A percentile compares a stretch with the other conserved stretches of the same genome.
These are phyloP conservation scores for Curvularia sp. DNA, from an alignment of 2,329 filamentous ascomycete genomes.

Conservation along the genomic window DNA sequence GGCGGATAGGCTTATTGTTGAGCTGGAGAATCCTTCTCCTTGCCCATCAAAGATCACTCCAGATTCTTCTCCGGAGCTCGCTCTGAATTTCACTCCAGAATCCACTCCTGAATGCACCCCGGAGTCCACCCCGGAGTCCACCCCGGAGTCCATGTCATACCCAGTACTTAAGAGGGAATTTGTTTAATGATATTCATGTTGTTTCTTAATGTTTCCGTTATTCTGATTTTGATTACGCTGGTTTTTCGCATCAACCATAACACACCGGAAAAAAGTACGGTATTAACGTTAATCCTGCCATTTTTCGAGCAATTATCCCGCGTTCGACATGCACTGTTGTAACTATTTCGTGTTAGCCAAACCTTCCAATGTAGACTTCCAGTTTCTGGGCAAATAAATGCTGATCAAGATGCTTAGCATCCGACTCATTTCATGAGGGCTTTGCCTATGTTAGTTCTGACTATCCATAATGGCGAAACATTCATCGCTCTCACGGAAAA, in stretches of 20 bases:
- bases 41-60: background rate
- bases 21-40: background rate
- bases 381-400: background rate
- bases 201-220: background rate
- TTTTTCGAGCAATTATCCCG: background rate
- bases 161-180: background rate
- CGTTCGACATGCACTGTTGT: background rate
- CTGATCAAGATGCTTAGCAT: background rate
- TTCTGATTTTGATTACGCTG: background rate
- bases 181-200: background rate
- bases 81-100: background rate
- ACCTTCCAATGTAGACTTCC: background rate
- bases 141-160: background rate
- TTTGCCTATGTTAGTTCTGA: background rate
- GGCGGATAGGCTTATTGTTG: constrained; percentile 1
- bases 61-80: background rate
- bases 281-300: background rate
- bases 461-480: background rate
- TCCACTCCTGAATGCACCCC: background rate
- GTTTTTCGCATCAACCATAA: background rate
- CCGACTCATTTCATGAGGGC: background rate
- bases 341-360: background rate
- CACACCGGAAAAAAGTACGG: background rate
- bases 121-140: background rate
- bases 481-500: background rate